These are phyloP conservation scores for Schizopora paradoxa DNA, from an alignment of 1,284 basidiomycete genomes.

Conservation along the genomic window DNA sequence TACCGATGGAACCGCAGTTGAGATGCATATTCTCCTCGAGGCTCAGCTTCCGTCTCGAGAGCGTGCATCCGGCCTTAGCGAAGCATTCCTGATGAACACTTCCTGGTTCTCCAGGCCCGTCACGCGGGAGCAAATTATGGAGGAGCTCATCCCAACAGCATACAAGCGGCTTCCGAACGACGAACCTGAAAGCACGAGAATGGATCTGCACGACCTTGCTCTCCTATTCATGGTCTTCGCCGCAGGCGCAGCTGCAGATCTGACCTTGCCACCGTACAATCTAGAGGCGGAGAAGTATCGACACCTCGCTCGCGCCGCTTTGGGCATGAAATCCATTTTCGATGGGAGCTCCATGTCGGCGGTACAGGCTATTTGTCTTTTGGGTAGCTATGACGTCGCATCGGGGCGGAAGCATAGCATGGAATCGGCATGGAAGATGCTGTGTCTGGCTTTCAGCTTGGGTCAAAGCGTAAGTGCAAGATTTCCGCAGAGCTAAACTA, in stretches of 20 bases:
- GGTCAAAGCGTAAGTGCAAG: constrained; percentile 25
- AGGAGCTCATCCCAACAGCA: constrained; percentile 11
- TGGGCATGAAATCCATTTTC: constrained; percentile 19
- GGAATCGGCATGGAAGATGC: constrained; percentile 24
- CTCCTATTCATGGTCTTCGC: constrained; percentile 22
- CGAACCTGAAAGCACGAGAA: not conserved
- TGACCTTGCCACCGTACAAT: constrained; percentile 21
- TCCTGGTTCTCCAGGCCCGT: constrained; percentile 23
- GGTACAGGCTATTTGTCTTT: constrained; percentile 12
- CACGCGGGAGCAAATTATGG: constrained; percentile 16
- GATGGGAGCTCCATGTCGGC: constrained; percentile 19
- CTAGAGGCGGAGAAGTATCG: constrained; percentile 25
- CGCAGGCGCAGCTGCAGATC: constrained; percentile 19
- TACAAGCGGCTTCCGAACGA: constrained; percentile 1
- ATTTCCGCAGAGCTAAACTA: too few species aligned
- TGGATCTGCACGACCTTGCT: constrained; percentile 14
- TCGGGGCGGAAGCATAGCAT: constrained; percentile 5
- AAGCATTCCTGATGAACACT: constrained; percentile 22
- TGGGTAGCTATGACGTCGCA: constrained; percentile 8
- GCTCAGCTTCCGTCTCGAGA: constrained; percentile 17
- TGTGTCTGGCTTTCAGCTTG: constrained; percentile 23
- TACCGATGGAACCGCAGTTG: not conserved
- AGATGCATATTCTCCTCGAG: constrained; percentile 10
- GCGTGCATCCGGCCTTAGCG: constrained; percentile 22
- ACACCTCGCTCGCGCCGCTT: constrained; percentile 22